These are phyloP conservation scores for Rosa lucieae DNA, from an alignment of 306 rosid genomes.

Conservation along the genomic window DNA sequence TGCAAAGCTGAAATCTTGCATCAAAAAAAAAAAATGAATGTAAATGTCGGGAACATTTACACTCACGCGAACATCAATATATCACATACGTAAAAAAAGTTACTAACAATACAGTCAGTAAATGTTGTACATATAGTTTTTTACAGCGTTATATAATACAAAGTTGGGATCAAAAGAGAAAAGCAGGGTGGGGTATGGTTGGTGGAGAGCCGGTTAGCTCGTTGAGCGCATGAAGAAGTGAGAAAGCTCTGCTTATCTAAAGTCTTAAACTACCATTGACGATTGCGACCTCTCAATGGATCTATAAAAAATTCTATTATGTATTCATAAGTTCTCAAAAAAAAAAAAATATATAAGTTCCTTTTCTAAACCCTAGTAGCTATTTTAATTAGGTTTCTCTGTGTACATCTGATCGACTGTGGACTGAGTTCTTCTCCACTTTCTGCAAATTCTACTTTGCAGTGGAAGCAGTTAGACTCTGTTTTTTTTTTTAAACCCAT, in stretches of 20 bases:
- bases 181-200: constrained; percentile 50
- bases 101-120: too few relatives aligned
- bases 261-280: constrained; percentile 40
- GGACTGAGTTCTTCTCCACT: constrained; percentile 45
- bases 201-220: constrained; percentile 69
- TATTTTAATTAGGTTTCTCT: neutral
- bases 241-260: constrained; percentile 31
- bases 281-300: constrained; percentile 8
- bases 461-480: constrained; percentile 78
- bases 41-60: too few relatives aligned
- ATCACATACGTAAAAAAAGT: too few relatives aligned
- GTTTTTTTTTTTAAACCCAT: constrained; percentile 15
- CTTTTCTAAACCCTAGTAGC: neutral
- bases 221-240: constrained; percentile 41
- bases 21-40: too few relatives aligned
- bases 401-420: neutral
- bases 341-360: neutral
- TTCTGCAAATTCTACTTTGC: constrained; percentile 37
- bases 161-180: neutral
- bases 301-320: neutral
- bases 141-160: too few relatives aligned
- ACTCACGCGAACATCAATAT: too few relatives aligned
- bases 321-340: neutral
- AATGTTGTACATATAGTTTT: neutral
- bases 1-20: too few relatives aligned